A percentile compares a stretch with the other conserved stretches of the same genome.
These are phyloP conservation scores for Epichloe gansuensis DNA, from an alignment of 2,329 filamentous ascomycete species.

Conservation along the genomic window DNA sequence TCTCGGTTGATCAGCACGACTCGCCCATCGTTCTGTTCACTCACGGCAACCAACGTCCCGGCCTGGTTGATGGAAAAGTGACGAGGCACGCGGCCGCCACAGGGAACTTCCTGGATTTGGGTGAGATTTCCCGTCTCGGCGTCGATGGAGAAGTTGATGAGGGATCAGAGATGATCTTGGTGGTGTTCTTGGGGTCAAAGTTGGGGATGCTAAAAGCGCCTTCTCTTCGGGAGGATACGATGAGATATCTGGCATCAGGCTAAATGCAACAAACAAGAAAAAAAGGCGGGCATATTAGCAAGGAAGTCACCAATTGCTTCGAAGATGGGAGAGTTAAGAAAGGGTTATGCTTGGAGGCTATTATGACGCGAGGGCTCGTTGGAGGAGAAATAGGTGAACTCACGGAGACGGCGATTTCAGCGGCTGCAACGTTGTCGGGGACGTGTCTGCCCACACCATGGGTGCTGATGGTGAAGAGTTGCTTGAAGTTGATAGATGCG, in stretches of 20 bases:
- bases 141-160: constrained; percentile 50
- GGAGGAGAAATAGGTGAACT: constrained; percentile 17
- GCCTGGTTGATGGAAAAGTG: constrained; percentile 55
- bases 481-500: constrained; percentile 30
- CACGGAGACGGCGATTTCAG: constrained; percentile 48
- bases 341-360: not conserved
- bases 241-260: constrained; percentile 50
- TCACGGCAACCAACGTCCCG: constrained; percentile 53
- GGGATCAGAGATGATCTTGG: constrained; percentile 45
- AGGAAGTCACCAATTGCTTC: not conserved
- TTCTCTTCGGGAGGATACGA: constrained; percentile 58
- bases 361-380: not conserved
- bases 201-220: constrained; percentile 36
- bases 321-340: not conserved
- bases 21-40: constrained; percentile 46
- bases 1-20: constrained; percentile 52
- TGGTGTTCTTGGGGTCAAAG: constrained; percentile 29
- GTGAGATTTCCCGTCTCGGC: constrained; percentile 39
- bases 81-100: constrained; percentile 53
- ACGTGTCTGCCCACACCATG: constrained; percentile 32
- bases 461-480: constrained; percentile 35
- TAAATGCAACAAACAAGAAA: constrained; percentile 14
- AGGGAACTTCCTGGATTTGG: constrained; percentile 45
- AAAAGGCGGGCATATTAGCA: not conserved
- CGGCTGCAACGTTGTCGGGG: constrained; percentile 32